phyloP scores from a whole-genome alignment of 2,329 filamentous ascomycete species.

The Venturia asperata region DNA sequence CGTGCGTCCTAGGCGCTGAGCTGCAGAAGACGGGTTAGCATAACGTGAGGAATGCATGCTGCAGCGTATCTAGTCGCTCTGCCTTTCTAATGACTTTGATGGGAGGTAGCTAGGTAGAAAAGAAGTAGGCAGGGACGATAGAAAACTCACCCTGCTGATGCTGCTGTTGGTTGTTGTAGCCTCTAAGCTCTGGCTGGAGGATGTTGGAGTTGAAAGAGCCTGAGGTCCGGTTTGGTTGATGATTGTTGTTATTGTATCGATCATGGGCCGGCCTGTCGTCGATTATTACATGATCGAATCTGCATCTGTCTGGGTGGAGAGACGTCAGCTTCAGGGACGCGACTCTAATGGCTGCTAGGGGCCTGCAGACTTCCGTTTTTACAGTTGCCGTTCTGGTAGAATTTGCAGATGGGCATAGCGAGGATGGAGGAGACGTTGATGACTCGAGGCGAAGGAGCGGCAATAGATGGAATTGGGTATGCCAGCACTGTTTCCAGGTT shows the following conservation, averaged over 20 bases:
- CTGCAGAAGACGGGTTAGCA: background rate
- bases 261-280: background rate
- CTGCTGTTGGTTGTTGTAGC: background rate
- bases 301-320: constrained; percentile 46
- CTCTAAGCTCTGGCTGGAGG: background rate
- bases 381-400: constrained; percentile 59
- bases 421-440: background rate
- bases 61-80: background rate
- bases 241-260: background rate
- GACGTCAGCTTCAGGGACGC: constrained; percentile 21
- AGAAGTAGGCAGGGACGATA: background rate
- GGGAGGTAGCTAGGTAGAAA: background rate
- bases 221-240: background rate
- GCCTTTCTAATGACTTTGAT: background rate
- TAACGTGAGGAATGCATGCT: background rate
- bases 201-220: background rate
- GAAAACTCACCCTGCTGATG: background rate
- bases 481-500: background rate
- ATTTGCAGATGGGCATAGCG: constrained; percentile 51
- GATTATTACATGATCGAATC: constrained; percentile 49
- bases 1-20: constrained; percentile 3
- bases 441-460: background rate
- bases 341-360: background rate
- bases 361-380: constrained; percentile 51
- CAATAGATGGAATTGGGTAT: too few relatives aligned